Percentiles rank a stretch among this genome's conserved stretches.
These are phyloP conservation scores for Alternaria sp. DNA, from an alignment of 2,329 filamentous ascomycete genomes.

Conservation along the genomic window DNA sequence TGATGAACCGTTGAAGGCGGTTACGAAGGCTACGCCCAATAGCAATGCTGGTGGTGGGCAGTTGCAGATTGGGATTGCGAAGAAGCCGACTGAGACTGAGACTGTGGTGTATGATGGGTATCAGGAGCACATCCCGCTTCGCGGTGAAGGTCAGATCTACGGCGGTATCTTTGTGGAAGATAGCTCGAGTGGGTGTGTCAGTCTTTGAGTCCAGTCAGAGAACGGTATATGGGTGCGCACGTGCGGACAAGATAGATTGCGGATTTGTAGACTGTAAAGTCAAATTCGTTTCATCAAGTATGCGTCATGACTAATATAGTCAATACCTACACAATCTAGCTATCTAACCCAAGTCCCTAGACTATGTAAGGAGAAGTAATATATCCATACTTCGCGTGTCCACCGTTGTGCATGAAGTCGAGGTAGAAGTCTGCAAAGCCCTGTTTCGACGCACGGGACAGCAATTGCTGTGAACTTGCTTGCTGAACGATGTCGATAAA, in stretches of 20 bases:
- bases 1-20: constrained; percentile 13
- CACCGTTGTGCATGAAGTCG: background rate
- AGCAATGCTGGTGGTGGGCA: constrained; percentile 35
- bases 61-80: constrained; percentile 35
- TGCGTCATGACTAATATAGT: background rate
- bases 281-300: background rate
- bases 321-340: no score
- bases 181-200: constrained; percentile 28
- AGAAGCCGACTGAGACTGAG: constrained; percentile 38
- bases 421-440: background rate
- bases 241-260: background rate
- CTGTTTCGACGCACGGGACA: background rate
- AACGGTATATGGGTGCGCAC: background rate
- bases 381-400: background rate
- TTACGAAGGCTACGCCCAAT: constrained; percentile 23
- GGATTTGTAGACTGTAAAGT: background rate
- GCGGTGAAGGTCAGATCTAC: constrained; percentile 37
- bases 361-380: background rate
- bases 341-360: background rate
- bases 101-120: constrained; percentile 36
- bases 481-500: no score
- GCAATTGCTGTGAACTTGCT: background rate
- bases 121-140: constrained; percentile 24
- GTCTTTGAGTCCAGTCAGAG: constrained; percentile 10
- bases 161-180: constrained; percentile 42